These are phyloP conservation scores for Moniliella sp. DNA, from an alignment of 1,284 basidiomycete species.

Conservation along the genomic window DNA sequence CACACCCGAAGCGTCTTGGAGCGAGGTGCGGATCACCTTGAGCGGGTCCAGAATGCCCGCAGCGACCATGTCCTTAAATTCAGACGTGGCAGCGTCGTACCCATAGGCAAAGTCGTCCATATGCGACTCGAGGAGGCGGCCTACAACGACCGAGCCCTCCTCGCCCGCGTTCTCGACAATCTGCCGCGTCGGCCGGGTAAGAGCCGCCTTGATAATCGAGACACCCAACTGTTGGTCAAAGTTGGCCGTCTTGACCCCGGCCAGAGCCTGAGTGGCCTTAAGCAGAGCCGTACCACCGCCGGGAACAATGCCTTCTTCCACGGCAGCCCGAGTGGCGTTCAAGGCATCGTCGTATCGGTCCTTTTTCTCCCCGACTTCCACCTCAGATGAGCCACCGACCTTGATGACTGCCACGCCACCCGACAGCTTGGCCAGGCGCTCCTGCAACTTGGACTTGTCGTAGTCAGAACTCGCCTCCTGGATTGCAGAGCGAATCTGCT, in stretches of 20 bases:
- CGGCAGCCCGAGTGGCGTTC: slow-evolving; percentile 86
- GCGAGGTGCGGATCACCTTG: slow-evolving; percentile 28
- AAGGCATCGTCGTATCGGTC: slow-evolving; percentile 93
- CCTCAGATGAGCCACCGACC: slow-evolving; percentile 77
- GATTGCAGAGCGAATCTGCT: slow-evolving; percentile 73
- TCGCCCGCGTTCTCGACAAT: slow-evolving; percentile 89
- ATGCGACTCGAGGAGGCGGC: slow-evolving; percentile 37
- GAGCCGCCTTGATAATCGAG: slow-evolving; percentile 67
- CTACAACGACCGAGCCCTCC: slow-evolving; percentile 78
- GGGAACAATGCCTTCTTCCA: slow-evolving; percentile 79
- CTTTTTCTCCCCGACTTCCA: slow-evolving; percentile 98
- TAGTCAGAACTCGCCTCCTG: slow-evolving; percentile 68
- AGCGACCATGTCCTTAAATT: slow-evolving; percentile 83
- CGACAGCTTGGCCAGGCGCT: slow-evolving; percentile 79
- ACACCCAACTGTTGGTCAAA: slow-evolving; percentile 95
- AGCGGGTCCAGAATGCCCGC: slow-evolving; percentile 57
- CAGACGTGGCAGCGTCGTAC: slow-evolving; percentile 72
- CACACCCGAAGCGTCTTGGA: slow-evolving; percentile 38
- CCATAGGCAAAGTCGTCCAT: slow-evolving; percentile 38
- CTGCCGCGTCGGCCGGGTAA: slow-evolving; percentile 55
- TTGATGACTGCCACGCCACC: slow-evolving; percentile 96
- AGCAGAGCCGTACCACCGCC: slow-evolving; percentile 78
- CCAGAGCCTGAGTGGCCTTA: slow-evolving; percentile 66
- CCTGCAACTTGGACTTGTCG: slow-evolving; percentile 84
- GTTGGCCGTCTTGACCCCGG: slow-evolving; percentile 60